Evolutionary conservation across 441 rosid genomes (phyloP), one percentile per base, ranked within the genome.

Genomic region (Euphorbia corollata): DNA sequence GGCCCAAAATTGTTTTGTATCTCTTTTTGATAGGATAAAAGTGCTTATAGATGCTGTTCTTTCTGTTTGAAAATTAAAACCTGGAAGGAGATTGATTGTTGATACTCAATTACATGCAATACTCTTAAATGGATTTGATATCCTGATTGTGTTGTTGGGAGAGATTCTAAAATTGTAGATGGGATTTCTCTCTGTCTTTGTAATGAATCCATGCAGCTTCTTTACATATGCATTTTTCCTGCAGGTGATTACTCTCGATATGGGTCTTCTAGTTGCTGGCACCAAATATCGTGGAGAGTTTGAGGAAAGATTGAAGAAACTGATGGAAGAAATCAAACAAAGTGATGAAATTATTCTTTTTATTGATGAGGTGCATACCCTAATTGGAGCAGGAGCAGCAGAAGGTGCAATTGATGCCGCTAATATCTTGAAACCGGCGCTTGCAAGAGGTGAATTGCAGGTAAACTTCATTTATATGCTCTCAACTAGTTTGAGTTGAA

Each of bases 381-480:
- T 85, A 11, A 82, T 83, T 47, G 86, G 83, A 59, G 83, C 86
- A 3, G 89, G 86, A 2, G 83, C 82, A 43, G 84, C 75, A 18
- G 84, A 78, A 61, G 77, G 78, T 45, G 84, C 83, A 3, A 74
- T 81, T 64, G 87, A 83, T 75, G 87, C 89, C 38, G 87, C 89
- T 13, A 82, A 82, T 51, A 83, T 83, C 64, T 70, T 85, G 71
- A 85, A 83, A 64, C 87, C 86, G 39, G 84, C 86, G 41, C 87
- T 83, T 64, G 85, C 86, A 0, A 80, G 86, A 70, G 87, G 87
- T 64, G 90, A 85, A 73, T 63, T 85, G 65, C 75, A 78, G 82
- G 86, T 83, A 70, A 66, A 36, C 11, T 56, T 34, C 27, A 4
- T 16, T 39, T 13, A n/a, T 39, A 54, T 65, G 30, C 2, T 65